Percentiles rank a stretch among this genome's conserved stretches.
Evolutionary conservation across 2,329 filamentous ascomycete genomes (phyloP).

Genomic region (Alternaria brassicae): DNA sequence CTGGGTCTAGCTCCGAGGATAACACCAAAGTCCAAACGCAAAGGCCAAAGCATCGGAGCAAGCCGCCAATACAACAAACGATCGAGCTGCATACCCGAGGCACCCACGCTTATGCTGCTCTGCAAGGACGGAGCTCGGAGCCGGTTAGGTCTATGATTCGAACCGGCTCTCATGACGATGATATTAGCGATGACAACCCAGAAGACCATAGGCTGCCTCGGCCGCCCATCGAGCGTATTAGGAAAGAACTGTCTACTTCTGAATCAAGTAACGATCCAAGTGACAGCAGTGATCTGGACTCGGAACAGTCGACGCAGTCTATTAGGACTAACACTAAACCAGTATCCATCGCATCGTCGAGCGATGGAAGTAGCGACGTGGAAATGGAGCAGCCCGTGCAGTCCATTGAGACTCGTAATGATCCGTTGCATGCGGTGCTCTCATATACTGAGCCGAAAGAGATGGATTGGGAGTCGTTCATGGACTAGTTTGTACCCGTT

Average conservation of each 20-base stretch:
- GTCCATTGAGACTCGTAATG: background rate
- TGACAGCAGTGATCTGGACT: background rate
- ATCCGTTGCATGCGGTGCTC: background rate
- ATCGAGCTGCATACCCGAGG: conserved; percentile 29
- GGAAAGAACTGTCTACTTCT: background rate
- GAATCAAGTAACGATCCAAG: background rate
- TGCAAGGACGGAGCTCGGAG: conserved; percentile 19
- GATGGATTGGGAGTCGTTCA: conserved; percentile 20
- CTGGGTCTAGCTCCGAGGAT: background rate
- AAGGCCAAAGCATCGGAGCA: background rate
- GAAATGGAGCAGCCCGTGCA: background rate
- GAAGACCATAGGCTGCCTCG: background rate
- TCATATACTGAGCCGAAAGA: conserved; percentile 14
- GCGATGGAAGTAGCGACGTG: background rate
- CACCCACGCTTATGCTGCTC: conserved; percentile 34
- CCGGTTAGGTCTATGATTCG: background rate
- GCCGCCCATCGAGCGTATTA: conserved; percentile 7
- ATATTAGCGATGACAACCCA: background rate
- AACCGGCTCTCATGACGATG: conserved; percentile 1
- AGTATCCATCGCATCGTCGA: background rate
- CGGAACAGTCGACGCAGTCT: conserved; percentile 4
- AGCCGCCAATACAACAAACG: conserved; percentile 2
- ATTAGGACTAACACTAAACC: background rate
- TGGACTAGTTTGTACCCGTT: background rate
- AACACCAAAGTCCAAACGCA: conserved; percentile 4